Base-by-base conservation (phyloP, 371 early-diverging fungal genomes). In the Funneliformis caledonium region DNA sequence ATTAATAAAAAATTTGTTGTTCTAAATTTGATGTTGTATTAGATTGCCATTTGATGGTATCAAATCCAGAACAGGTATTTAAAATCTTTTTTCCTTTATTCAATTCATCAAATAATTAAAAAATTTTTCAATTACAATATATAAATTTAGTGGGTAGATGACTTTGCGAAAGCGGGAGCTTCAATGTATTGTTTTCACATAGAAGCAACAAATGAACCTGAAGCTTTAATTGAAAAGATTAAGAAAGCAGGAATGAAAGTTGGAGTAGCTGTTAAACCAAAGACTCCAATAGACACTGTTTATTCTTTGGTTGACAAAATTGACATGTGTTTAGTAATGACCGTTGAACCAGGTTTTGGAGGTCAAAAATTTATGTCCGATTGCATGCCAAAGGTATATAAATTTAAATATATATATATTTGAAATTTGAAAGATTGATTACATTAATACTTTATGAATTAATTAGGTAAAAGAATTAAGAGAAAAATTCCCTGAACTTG, bases 11-110 rank as follows among this genome's bases (percentile, higher is more conserved):
- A 50, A 65, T 26, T 26, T 26, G 50, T 43, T 43, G 72, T 60
- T 43, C 31, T 68, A n/a, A 48, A 50, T 52, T 73, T 69, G 16
- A 31, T 60, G 19, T 68, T 82, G 8, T 33, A 74, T 48, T 72
- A 91, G 99, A 99, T 89, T 98, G 98, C 87, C 99, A 99, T 85
- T 87, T 98, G 89, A 99, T 99, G 99, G 98, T 98, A 26, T 90
- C 96, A 52, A 85, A 96, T 75, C 99, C 99, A n/a, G 94, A 94
- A 76, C 83, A 90, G 84, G 88, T 88, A 82, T 48, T n/a, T 52
- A 33, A 65, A 26, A 26, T 4, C 26, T 26, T 19, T 14, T 33
- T 64, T 64, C 61, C 26, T 61, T 31, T 64, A 65, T 65, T 65
- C 10, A 65, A 65, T 65, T 65, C 33, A 31, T 65, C 7, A 65